Evolutionary conservation across 306 rosid species (phyloP), one percentile per base, ranked within the genome.

Genomic region (Casuarina glauca): DNA sequence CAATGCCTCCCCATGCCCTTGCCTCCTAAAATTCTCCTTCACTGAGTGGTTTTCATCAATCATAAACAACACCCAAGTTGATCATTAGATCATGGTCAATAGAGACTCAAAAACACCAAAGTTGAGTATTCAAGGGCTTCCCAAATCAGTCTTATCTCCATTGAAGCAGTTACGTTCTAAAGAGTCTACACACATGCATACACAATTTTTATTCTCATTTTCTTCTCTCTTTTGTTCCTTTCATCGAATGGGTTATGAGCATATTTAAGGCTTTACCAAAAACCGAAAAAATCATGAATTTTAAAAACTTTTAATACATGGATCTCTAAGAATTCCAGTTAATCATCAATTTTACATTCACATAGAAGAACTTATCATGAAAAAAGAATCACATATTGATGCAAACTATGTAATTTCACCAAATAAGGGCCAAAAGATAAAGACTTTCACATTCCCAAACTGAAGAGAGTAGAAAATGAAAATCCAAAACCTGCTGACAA

Each of bases 1-100:
- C 45, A 94, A 77, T 52, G 87, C 86, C 85, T 90, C 94, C 48
- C 98, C 98, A 8, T 90, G 86, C 17, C 98, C 98, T 75, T 82
- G 93, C 83, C 84, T 89, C 80, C 97, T 87, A 78, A 81, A 90
- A 55, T 78, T 86, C 75, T 92, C 97, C 89, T 87, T 94, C 86
- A 92, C 98, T 94, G 12, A 15, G 41, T 66, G 35, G 39, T 66
- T 41, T 66, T 38, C 64, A 58, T 58, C 6, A 66, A 69, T 35
- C 5, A 8, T 43, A 64, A 69, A 69, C 9, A 63, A 73, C 41
- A 35, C 58, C 70, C 85, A 69, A 9, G n/a, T 69, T 7, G 69
- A 32, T 20, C 26, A 20, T 20, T 75, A 70, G 62, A 36, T 52
- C n/a, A 26, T 9, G 16, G 38, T 46, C 19, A 66, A 19, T 4